These are phyloP conservation scores for Nepenthes mirabilis DNA, from an alignment of 148 eudicot genomes.

Conservation along the genomic window DNA sequence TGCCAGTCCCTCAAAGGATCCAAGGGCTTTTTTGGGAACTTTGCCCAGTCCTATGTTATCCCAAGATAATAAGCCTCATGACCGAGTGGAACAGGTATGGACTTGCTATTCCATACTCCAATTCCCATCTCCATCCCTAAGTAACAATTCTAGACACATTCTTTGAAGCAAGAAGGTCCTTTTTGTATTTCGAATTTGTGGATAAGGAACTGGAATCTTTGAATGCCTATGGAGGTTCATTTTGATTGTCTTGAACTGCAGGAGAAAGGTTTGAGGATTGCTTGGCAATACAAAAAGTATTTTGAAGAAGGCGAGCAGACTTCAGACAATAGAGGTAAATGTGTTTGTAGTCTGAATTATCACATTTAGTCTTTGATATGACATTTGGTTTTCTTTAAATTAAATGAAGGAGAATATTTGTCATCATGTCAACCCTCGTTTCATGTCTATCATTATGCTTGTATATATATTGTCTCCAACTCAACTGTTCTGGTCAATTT, in stretches of 20 bases:
- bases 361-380: not conserved
- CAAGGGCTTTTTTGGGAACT: constrained; percentile 87
- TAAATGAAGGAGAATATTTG: too few relatives aligned
- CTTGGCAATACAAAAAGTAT: constrained; percentile 95
- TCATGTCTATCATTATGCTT: too few relatives aligned
- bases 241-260: constrained; percentile 14
- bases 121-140: not conserved
- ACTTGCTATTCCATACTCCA: not conserved
- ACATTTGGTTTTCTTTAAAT: too few relatives aligned
- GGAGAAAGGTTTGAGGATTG: constrained; percentile 83
- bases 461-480: too few relatives aligned
- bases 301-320: constrained; percentile 46
- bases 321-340: constrained; percentile 40
- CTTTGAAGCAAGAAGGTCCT: constrained; percentile 2
- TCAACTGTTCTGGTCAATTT: too few relatives aligned
- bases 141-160: too few relatives aligned
- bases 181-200: not conserved
- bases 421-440: too few relatives aligned
- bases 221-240: not conserved
- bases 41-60: constrained; percentile 60
- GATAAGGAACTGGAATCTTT: not conserved
- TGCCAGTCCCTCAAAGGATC: constrained; percentile 80
- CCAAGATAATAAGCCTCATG: constrained; percentile 65
- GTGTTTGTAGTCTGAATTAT: not conserved
- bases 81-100: constrained; percentile 52